Conservation (phyloP, 805 yeast genomes). For the Starmerella apis region DNA sequence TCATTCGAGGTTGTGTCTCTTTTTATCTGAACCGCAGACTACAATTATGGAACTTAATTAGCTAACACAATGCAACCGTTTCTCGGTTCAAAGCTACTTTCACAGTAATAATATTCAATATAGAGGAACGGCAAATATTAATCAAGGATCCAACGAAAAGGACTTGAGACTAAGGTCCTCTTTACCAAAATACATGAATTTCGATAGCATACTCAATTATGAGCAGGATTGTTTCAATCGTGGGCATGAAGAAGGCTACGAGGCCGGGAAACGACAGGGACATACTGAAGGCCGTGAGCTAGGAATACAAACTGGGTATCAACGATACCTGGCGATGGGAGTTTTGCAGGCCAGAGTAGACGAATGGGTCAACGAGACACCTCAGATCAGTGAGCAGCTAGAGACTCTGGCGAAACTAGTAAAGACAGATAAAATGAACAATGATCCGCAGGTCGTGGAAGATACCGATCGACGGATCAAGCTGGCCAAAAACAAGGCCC, state of each 20-base stretch:
- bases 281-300: conserved; percentile 68
- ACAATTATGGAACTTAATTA: conserved; percentile 3
- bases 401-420: conserved; percentile 26
- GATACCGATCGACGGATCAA: conserved; percentile 42
- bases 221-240: conserved; percentile 40
- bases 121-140: too few relatives aligned
- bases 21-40: too few relatives aligned
- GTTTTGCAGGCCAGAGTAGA: conserved; percentile 46
- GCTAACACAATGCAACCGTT: not conserved
- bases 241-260: conserved; percentile 64
- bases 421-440: conserved; percentile 34
- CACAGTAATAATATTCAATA: too few relatives aligned
- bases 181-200: too few relatives aligned
- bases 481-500: conserved; percentile 51
- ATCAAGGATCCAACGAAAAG: too few relatives aligned
- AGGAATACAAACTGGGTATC: conserved; percentile 44
- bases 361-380: conserved; percentile 26
- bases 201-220: conserved; percentile 21
- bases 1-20: too few relatives aligned
- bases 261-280: conserved; percentile 50
- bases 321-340: conserved; percentile 50
- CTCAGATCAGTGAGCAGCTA: conserved; percentile 10
- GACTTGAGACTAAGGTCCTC: too few relatives aligned
- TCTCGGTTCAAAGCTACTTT: too few relatives aligned
- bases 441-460: conserved; percentile 44